Percentiles rank a stretch among this genome's conserved stretches.
Evolutionary conservation across 106 monocot genomes (phyloP).

Genomic region (Ottelia alismoides): DNA sequence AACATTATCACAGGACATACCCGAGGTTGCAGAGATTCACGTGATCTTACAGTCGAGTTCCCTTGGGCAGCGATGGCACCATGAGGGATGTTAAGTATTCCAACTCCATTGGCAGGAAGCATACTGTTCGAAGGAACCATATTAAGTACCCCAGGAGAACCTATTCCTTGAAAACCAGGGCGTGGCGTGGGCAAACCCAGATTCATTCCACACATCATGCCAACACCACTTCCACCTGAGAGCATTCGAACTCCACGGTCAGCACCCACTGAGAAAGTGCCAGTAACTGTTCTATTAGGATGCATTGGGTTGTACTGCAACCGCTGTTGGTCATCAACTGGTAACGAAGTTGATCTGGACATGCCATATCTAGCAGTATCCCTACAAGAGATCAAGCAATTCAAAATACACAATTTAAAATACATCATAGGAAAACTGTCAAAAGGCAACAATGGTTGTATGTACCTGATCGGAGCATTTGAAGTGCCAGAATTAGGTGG

Average conservation of each 20-base stretch:
- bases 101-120: conserved; percentile 39
- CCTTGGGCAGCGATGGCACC: conserved; percentile 34
- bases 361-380: conserved; percentile 51
- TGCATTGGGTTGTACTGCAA: conserved; percentile 56
- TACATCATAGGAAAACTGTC: background rate
- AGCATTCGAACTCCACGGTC: conserved; percentile 65
- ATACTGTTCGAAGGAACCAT: conserved; percentile 58
- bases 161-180: conserved; percentile 59
- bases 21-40: conserved; percentile 58
- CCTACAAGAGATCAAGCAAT: conserved; percentile 23
- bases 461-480: conserved; percentile 52
- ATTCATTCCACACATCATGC: conserved; percentile 58
- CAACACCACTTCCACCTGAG: conserved; percentile 44
- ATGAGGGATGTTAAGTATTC: conserved; percentile 35
- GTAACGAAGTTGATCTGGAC: conserved; percentile 43
- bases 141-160: conserved; percentile 45
- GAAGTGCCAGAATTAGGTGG: conserved; percentile 36
- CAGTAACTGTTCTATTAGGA: conserved; percentile 47
- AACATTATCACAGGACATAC: conserved; percentile 48
- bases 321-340: conserved; percentile 64
- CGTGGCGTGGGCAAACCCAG: conserved; percentile 44
- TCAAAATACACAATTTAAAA: background rate
- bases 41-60: conserved; percentile 63
- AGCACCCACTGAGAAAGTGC: conserved; percentile 33
- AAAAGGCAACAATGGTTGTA: background rate